Evolutionary conservation across 2,329 filamentous ascomycete genomes (phyloP).

Genomic region (Coniochaeta sp.): DNA sequence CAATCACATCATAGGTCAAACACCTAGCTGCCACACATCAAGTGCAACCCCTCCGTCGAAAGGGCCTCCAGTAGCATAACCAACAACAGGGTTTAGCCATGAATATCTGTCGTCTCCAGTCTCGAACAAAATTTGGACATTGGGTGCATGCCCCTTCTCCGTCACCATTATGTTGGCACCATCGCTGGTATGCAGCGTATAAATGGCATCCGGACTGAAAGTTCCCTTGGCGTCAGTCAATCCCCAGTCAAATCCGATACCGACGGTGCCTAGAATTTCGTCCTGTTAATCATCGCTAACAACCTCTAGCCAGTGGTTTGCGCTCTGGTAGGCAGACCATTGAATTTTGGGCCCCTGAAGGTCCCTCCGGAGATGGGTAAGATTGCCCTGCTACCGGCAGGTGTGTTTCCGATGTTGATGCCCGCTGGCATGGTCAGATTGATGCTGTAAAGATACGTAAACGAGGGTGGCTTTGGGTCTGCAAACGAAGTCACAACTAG

Average conservation of each 20-base stretch:
- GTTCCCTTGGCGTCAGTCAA: constrained; percentile 24
- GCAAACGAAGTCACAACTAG: background rate
- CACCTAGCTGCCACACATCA: background rate
- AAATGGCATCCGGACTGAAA: constrained; percentile 30
- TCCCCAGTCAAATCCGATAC: constrained; percentile 28
- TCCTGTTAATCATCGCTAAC: background rate
- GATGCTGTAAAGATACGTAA: constrained; percentile 19
- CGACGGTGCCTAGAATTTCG: background rate
- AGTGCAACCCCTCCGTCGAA: background rate
- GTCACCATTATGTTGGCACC: constrained; percentile 28
- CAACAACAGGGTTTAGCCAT: constrained; percentile 28
- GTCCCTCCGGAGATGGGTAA: constrained; percentile 26
- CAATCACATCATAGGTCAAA: background rate
- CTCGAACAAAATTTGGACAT: constrained; percentile 27
- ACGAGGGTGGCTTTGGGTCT: constrained; percentile 10
- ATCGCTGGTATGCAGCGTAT: constrained; percentile 29
- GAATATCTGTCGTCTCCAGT: constrained; percentile 24
- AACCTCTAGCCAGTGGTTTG: too few species aligned
- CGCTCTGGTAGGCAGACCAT: constrained; percentile 8
- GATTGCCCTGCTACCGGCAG: constrained; percentile 17
- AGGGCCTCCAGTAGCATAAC: background rate
- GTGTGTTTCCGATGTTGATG: constrained; percentile 15
- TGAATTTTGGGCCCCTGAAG: constrained; percentile 26
- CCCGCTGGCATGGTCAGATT: constrained; percentile 15
- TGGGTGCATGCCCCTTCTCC: constrained; percentile 26